Conservation (phyloP, 2,329 filamentous ascomycete species). For the Neonectria neomacrospora region DNA sequence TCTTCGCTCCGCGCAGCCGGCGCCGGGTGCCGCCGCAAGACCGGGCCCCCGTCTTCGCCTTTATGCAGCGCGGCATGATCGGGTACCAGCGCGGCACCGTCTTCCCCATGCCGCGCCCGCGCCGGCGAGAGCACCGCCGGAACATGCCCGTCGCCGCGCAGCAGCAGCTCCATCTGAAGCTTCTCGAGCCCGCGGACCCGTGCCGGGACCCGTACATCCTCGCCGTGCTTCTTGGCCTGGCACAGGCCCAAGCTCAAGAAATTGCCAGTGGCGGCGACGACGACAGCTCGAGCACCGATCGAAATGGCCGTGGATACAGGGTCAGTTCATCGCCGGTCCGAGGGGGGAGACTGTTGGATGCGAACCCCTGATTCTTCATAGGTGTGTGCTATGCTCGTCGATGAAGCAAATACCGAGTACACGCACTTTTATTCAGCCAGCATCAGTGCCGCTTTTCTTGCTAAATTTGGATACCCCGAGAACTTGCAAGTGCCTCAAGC, state of each 20-base stretch:
- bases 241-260: conserved; percentile 38
- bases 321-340: conserved; percentile 3
- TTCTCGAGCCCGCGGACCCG: conserved; percentile 33
- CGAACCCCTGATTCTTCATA: background rate
- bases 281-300: background rate
- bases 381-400: conserved; percentile 33
- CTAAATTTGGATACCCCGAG: conserved; percentile 40
- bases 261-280: background rate
- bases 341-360: background rate
- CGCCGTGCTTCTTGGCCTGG: conserved; percentile 38
- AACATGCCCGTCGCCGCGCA: conserved; percentile 34
- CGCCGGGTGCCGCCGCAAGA: conserved; percentile 14
- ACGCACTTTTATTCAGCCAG: conserved; percentile 38
- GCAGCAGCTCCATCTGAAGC: conserved; percentile 32
- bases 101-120: conserved; percentile 31
- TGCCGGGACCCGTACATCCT: conserved; percentile 41
- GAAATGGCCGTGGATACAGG: conserved; percentile 26
- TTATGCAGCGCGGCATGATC: conserved; percentile 39
- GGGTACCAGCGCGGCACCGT: conserved; percentile 32
- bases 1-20: conserved; percentile 29
- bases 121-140: conserved; percentile 1
- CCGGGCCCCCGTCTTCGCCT: conserved; percentile 34
- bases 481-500: conserved; percentile 6
- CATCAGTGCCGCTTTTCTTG: conserved; percentile 33
- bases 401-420: conserved; percentile 33